These are phyloP conservation scores for Lobosporangium transversale DNA, from an alignment of 192 early-diverging fungal genomes.

Conservation along the genomic window DNA sequence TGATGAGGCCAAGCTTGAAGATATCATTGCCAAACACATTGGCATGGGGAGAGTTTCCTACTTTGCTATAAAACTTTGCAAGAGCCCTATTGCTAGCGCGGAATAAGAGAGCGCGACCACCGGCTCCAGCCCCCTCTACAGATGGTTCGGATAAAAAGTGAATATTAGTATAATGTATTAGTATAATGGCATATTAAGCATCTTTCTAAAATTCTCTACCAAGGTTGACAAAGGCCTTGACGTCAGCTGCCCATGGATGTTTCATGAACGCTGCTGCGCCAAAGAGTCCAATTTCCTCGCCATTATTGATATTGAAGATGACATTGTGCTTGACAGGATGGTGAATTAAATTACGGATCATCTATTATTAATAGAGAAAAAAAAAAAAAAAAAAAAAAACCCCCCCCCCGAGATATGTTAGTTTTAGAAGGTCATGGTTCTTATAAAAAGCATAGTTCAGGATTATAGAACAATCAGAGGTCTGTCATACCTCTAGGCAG, in stretches of 20 bases:
- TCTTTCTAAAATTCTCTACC: conserved; percentile 55
- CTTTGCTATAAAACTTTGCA: conserved; percentile 53
- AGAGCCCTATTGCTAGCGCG: conserved; percentile 58
- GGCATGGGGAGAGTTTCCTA: conserved; percentile 62
- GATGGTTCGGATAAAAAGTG: background rate
- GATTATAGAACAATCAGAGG: too few relatives aligned
- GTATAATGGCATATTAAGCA: too few relatives aligned
- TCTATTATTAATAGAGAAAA: conserved; percentile 5
- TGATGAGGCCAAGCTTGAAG: conserved; percentile 66
- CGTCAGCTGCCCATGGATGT: conserved; percentile 70
- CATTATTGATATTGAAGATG: conserved; percentile 78
- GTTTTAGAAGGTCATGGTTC: too few relatives aligned
- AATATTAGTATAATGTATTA: too few relatives aligned
- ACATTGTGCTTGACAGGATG: conserved; percentile 70
- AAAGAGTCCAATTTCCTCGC: conserved; percentile 72
- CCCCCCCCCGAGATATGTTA: too few relatives aligned
- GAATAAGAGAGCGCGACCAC: conserved; percentile 74
- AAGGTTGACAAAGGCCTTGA: conserved; percentile 75
- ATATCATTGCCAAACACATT: conserved; percentile 74
- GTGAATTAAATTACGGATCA: conserved; percentile 67
- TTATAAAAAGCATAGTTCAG: too few relatives aligned
- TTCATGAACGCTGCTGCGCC: conserved; percentile 71
- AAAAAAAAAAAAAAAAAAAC: too few relatives aligned
- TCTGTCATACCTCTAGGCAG: conserved; percentile 66
- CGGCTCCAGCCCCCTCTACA: conserved; percentile 74